Percentiles rank a stretch among this genome's conserved stretches.
phyloP scores from a whole-genome alignment of 2,329 filamentous ascomycete species.

The Ambrosiella xylebori region DNA sequence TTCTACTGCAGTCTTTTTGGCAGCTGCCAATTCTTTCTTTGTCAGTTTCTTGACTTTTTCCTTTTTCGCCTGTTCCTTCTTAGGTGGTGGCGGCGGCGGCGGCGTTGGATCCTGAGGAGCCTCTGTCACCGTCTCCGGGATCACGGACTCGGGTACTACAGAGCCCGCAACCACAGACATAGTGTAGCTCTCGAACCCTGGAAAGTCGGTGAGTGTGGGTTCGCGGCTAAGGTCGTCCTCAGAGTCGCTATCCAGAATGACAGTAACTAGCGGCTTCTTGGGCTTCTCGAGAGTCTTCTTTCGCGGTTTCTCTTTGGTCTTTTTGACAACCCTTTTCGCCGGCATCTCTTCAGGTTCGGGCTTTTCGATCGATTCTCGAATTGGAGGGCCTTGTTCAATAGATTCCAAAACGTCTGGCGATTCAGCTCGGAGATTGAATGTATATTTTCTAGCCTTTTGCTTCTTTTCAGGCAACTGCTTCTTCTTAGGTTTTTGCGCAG shows the following conservation, averaged over 20 bases:
- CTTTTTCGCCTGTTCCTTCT: not conserved
- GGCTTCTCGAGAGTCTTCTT: slow-evolving; percentile 6
- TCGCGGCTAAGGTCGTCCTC: not conserved
- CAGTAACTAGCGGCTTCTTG: not conserved
- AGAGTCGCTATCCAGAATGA: not conserved
- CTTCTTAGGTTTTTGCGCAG: not conserved
- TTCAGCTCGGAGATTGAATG: not conserved
- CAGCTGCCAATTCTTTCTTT: not conserved
- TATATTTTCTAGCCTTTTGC: slow-evolving; percentile 5
- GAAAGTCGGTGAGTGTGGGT: not conserved
- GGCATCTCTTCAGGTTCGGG: not conserved
- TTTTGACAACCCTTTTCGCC: not conserved
- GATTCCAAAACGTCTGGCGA: not conserved
- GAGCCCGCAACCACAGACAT: not conserved
- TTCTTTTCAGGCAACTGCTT: slow-evolving; percentile 1
- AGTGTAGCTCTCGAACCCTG: not conserved
- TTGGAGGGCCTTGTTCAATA: not conserved
- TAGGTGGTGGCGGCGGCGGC: not conserved
- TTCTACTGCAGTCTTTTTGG: not conserved
- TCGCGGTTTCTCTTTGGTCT: not conserved
- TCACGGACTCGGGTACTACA: not conserved
- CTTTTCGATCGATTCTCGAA: not conserved
- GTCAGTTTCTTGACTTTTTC: not conserved
- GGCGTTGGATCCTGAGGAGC: not conserved
- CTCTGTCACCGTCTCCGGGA: not conserved